Percentiles rank a stretch among this genome's conserved stretches.
Evolutionary conservation across 371 early-diverging fungal species (phyloP).

Genomic region (Mucor velutinosus): DNA sequence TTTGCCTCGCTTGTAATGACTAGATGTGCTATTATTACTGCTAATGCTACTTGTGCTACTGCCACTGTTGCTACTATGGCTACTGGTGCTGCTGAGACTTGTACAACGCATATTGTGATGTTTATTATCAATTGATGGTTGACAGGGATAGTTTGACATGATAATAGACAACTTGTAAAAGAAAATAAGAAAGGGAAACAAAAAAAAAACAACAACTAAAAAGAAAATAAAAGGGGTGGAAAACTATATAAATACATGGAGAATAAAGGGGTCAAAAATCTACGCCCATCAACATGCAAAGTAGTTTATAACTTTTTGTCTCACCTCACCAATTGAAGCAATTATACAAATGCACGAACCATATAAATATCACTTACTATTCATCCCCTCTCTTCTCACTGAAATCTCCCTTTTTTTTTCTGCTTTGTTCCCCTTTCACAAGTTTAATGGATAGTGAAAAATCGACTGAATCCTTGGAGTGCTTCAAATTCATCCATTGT

Average conservation of each 20-base stretch:
- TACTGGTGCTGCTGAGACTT: background rate
- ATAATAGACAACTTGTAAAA: background rate
- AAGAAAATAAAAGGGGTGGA: slow-evolving; percentile 1
- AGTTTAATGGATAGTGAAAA: slow-evolving; percentile 4
- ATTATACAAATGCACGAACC: slow-evolving; percentile 2
- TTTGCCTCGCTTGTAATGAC: background rate
- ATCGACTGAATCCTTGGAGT: slow-evolving; percentile 41
- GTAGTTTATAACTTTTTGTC: background rate
- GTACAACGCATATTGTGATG: background rate
- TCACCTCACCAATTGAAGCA: slow-evolving; percentile 1
- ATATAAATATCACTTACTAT: background rate
- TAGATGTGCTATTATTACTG: background rate
- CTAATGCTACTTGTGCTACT: background rate
- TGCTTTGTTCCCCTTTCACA: background rate
- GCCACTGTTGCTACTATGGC: background rate
- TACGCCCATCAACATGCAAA: slow-evolving; percentile 5
- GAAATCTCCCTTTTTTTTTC: background rate
- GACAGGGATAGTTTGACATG: slow-evolving; percentile 3
- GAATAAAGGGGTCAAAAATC: background rate
- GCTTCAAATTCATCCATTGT: slow-evolving; percentile 49
- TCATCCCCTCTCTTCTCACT: background rate
- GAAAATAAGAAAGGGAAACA: slow-evolving; percentile 1
- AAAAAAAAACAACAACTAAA: background rate
- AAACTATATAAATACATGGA: background rate
- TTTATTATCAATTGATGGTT: slow-evolving; percentile 4